Evolutionary conservation across 768 basidiomycete genomes (phyloP), one percentile per base, ranked within the genome.

Genomic region (Phylloporus sp.): DNA sequence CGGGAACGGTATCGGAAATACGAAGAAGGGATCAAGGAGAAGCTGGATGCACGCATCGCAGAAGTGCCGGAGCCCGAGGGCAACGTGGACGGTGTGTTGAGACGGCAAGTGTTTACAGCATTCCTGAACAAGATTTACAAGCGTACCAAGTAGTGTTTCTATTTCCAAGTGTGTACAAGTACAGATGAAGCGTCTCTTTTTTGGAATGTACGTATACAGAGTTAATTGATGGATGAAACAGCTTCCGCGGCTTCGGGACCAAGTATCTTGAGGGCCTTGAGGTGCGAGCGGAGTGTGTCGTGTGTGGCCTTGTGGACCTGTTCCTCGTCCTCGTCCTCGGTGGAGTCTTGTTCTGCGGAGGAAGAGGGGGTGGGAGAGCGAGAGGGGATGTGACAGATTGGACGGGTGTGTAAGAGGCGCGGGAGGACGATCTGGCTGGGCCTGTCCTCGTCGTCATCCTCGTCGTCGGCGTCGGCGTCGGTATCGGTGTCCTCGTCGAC

Each of bases 51-150:
- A 35, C 67, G 90, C 66, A 97, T 97, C 58, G 82, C 80, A 23
- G 70, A 65, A 9, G 86, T 97, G 24, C 85, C 86, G 0, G 91
- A 91, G 73, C 68, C 65, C 8, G 63, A 66, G 40, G 56, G 61
- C 60, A 11, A 73, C 68, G 10, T 71, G 64, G 28, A 80, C 23
- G 70, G 68, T 0, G 75, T 75, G 22, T 65, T 85, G 72, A 80
- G 70, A 64, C 70, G 74, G 47, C 84, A 83, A 55, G 87, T 97
- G 52, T 95, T 97, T 71, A 78, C 76, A 54, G 84, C 79, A 60
- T 97, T 97, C 75, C 72, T 98, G 66, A 78, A 80, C 54, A 98
- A 98, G 78, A 95, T 98, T 31, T 81, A 84, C 60, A 77, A 77
- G 69, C 74, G 82, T 55, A 79, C 71, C 55, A 83, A 81, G 73